Evolutionary conservation across 352 stramenopile genomes (phyloP).

Genomic region (Phytophthora tentaculata): DNA sequence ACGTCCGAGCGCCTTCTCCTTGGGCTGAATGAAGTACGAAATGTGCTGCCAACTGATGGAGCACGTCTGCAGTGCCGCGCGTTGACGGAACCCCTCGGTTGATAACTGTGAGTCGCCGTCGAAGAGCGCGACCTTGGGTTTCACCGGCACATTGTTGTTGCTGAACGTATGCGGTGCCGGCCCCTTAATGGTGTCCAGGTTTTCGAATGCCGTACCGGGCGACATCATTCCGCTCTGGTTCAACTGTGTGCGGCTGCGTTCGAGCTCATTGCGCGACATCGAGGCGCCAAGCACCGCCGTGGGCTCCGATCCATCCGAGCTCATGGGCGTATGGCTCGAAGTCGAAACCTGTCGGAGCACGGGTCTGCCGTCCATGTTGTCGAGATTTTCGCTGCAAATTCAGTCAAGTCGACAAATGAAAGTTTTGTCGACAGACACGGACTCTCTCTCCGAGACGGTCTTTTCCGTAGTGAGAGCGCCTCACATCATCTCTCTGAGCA

Average conservation of each 20-base stretch:
- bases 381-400: background rate
- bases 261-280: constrained; percentile 32
- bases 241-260: constrained; percentile 23
- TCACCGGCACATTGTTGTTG: constrained; percentile 34
- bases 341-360: constrained; percentile 31
- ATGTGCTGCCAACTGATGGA: constrained; percentile 76
- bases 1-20: constrained; percentile 23
- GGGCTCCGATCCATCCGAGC: constrained; percentile 30
- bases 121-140: constrained; percentile 44
- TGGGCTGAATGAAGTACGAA: constrained; percentile 57
- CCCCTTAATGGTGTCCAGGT: constrained; percentile 33
- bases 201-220: constrained; percentile 27
- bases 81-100: constrained; percentile 37
- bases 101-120: constrained; percentile 39
- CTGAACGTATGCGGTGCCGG: constrained; percentile 32
- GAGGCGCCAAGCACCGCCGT: constrained; percentile 36
- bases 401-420: constrained; percentile 13
- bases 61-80: constrained; percentile 48
- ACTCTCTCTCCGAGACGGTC: constrained; percentile 23
- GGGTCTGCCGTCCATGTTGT: constrained; percentile 17
- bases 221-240: constrained; percentile 31
- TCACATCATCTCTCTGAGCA: constrained; percentile 16
- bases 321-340: constrained; percentile 35
- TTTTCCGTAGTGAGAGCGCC: constrained; percentile 33
- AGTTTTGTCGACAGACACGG: constrained; percentile 11